Base-by-base conservation (phyloP, 2,329 filamentous ascomycete genomes). In the Dendryphion nanum region DNA sequence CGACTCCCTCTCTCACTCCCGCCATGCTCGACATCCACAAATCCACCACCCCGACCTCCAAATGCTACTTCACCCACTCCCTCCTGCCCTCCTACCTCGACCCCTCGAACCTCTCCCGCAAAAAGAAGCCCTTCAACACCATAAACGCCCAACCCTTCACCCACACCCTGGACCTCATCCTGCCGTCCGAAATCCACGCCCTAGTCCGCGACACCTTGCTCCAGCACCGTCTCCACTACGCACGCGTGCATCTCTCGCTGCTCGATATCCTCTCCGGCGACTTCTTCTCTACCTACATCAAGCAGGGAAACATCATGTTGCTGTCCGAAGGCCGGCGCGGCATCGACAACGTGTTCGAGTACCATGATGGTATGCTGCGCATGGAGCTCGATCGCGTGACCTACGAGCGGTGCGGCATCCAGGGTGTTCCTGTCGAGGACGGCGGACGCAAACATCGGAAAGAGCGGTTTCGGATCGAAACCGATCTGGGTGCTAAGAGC, bases 201-300 rank as follows among this genome's bases (percentile, higher is more conserved):
- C 52, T 72, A 14, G 67, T 86, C 3, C 71, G 72, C 50, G 59
- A 73, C 20, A 75, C 76, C 45, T 56, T 89, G 13, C 47, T 66
- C 17, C 65, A 67, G 32, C 10, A 10, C 29, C 10, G n/a, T 8
- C 3, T 26, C 23, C 23, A 26, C 10, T 94, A 87, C 71, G 78
- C 78, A 20, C 77, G 79, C 42, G 80, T 95, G 2, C 78, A 80
- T 49, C 82, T 95, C 77, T 79, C 80, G 3, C 73, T 95, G 7
- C 76, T 75, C 6, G 81, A 88, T 41, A 59, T 97, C 4, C 61
- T 97, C 1, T 75, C 85, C 21, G 79, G 80, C 1, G 78, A 82
- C 0, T 95, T 96, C 54, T 89, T 95, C 55, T 84, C 79, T n/a
- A 74, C 82, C 30, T 90, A 94, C 59, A 83, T 97, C 50, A 95